Conservation (phyloP, 2,329 filamentous ascomycete species). For the Periconia sp. region DNA sequence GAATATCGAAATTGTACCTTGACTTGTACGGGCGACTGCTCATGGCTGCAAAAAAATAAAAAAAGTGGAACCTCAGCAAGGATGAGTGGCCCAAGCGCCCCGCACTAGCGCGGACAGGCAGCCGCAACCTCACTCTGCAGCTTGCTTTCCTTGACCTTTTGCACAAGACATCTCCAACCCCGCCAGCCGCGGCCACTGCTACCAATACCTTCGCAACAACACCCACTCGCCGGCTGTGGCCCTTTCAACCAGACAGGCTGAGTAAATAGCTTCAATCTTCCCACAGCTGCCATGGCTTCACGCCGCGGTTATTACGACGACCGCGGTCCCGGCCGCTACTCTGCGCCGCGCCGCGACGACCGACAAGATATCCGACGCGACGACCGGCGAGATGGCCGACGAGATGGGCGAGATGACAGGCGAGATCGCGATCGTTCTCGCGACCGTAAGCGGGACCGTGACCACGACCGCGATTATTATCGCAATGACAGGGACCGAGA, state of each 20-base stretch:
- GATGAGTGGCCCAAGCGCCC: background rate
- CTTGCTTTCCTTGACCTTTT: background rate
- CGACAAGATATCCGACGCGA: slow-evolving; percentile 67
- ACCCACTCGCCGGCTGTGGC: no score
- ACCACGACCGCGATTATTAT: slow-evolving; percentile 26
- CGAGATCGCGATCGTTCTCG: slow-evolving; percentile 39
- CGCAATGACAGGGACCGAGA: slow-evolving; percentile 40
- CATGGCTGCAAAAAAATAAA: background rate
- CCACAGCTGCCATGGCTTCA: slow-evolving; percentile 45
- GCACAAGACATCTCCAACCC: background rate
- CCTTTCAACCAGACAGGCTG: no score
- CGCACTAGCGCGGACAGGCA: background rate
- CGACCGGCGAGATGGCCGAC: slow-evolving; percentile 38
- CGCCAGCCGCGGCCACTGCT: background rate
- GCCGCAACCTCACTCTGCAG: background rate
- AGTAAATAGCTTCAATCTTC: background rate
- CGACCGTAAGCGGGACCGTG: slow-evolving; percentile 47
- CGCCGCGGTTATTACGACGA: slow-evolving; percentile 64
- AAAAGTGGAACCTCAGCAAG: background rate
- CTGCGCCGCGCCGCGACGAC: slow-evolving; percentile 26
- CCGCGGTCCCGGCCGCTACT: slow-evolving; percentile 42
- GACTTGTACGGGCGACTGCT: background rate
- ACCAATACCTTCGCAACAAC: slow-evolving; percentile 6
- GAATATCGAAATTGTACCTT: background rate
- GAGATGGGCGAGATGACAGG: slow-evolving; percentile 43